phyloP scores from a whole-genome alignment of 805 yeast genomes.

The Metschnikowia rubicola region DNA sequence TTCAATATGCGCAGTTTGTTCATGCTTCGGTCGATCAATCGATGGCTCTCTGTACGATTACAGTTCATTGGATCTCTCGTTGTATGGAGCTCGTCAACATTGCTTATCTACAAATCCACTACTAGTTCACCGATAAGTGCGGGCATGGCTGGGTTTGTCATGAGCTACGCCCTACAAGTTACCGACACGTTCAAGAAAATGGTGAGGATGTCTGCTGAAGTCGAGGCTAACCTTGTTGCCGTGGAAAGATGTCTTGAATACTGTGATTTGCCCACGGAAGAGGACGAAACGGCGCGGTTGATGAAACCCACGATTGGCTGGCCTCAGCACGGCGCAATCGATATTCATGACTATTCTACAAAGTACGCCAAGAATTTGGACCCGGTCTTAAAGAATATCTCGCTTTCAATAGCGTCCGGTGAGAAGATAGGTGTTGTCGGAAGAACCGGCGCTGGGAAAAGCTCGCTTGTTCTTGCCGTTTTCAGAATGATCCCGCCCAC shows the following conservation, averaged over 20 bases:
- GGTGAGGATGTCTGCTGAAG: constrained; percentile 59
- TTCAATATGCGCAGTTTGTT: constrained; percentile 45
- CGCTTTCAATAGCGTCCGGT: constrained; percentile 57
- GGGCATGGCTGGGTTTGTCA: constrained; percentile 60
- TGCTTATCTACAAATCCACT: constrained; percentile 40
- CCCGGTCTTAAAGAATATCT: constrained; percentile 67
- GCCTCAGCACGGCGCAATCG: constrained; percentile 13
- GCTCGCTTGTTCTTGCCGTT: constrained; percentile 24
- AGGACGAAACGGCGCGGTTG: constrained; percentile 6
- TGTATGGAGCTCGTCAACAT: constrained; percentile 47
- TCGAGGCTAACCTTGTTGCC: constrained; percentile 61
- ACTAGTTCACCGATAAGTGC: constrained; percentile 46
- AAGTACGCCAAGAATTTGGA: constrained; percentile 81
- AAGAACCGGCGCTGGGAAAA: constrained; percentile 60
- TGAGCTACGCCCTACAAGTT: constrained; percentile 60
- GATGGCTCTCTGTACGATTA: constrained; percentile 65
- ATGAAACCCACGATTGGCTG: constrained; percentile 9
- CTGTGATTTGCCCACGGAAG: constrained; percentile 44
- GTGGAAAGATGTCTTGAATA: constrained; percentile 69
- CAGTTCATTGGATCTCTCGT: constrained; percentile 59
- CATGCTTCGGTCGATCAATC: constrained; percentile 51
- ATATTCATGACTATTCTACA: constrained; percentile 57
- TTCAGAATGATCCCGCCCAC: constrained; percentile 24
- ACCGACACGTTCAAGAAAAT: constrained; percentile 52
- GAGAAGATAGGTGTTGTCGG: constrained; percentile 97